Conservation (phyloP, 257 asterid genomes). For the Forsythia viridissima region DNA sequence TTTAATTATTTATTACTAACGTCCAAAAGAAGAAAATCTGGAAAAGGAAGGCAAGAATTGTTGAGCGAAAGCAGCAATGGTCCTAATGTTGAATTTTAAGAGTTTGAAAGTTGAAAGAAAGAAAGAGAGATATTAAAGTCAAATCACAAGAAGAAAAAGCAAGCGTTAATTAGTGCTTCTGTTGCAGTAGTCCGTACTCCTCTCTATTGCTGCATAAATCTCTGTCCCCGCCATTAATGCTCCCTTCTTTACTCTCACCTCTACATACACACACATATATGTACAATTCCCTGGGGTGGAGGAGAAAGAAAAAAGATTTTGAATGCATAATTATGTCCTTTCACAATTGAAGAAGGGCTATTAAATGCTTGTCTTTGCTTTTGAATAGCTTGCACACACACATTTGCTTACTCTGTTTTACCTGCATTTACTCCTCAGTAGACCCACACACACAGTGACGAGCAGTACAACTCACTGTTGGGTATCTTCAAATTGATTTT, state of each 20-base stretch:
- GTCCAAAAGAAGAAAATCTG: too few relatives aligned
- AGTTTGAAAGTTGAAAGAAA: too few relatives aligned
- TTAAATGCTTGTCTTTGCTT: conserved; percentile 34
- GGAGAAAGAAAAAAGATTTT: conserved; percentile 10
- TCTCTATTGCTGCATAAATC: conserved; percentile 32
- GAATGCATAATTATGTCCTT: conserved; percentile 32
- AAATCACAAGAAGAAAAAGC: conserved; percentile 30
- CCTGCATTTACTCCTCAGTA: conserved; percentile 40
- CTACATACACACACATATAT: neutral
- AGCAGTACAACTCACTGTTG: conserved; percentile 15
- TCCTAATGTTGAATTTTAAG: too few relatives aligned
- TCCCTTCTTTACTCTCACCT: conserved; percentile 18
- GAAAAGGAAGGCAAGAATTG: too few relatives aligned
- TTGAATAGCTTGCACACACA: conserved; percentile 6
- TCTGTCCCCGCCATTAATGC: conserved; percentile 38
- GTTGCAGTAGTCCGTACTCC: conserved; percentile 38
- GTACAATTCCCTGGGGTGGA: conserved; percentile 21
- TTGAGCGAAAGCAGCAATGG: too few relatives aligned
- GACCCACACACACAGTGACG: conserved; percentile 21
- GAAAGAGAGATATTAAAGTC: conserved; percentile 20
- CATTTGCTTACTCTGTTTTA: conserved; percentile 21
- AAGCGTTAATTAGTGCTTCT: conserved; percentile 28
- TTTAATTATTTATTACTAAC: too few relatives aligned
- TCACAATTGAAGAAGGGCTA: conserved; percentile 45
- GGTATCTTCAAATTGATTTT: conserved; percentile 23